A percentile compares a stretch with the other conserved stretches of the same genome.
Evolutionary conservation across 108 stramenopile species (phyloP).

Genomic region (Aurantiochytrium sp.): DNA sequence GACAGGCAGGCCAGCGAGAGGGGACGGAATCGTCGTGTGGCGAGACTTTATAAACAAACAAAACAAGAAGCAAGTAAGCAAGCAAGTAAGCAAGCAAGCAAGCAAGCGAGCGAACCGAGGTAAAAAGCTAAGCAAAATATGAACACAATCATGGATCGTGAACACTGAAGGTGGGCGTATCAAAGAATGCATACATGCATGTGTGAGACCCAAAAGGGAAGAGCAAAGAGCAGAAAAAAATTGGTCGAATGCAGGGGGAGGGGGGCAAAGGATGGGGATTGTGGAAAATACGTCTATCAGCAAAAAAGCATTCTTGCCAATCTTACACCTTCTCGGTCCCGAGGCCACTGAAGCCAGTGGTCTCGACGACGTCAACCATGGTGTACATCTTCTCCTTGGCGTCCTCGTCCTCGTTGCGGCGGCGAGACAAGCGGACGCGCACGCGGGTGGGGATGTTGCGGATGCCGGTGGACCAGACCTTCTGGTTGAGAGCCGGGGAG

Average conservation of each 20-base stretch:
- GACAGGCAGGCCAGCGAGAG: too few species aligned
- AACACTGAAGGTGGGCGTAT: too few species aligned
- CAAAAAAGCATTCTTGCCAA: background rate
- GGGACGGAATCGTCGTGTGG: too few species aligned
- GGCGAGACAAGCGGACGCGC: constrained; percentile 87
- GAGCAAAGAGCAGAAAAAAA: background rate
- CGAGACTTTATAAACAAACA: too few species aligned
- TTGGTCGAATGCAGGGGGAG: background rate
- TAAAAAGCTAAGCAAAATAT: too few species aligned
- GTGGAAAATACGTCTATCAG: background rate
- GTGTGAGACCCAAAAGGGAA: background rate
- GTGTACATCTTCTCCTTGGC: constrained; percentile 96
- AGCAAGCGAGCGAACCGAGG: too few species aligned
- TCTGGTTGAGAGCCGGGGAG: constrained; percentile 75
- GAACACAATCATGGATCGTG: too few species aligned
- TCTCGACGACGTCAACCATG: constrained; percentile 83
- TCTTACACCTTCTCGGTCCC: constrained; percentile 77
- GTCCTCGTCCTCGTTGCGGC: constrained; percentile 98
- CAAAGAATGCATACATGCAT: too few species aligned
- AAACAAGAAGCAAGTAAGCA: too few species aligned
- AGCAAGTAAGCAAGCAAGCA: too few species aligned
- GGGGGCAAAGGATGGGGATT: background rate
- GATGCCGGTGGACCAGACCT: constrained; percentile 81
- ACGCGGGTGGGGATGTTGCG: constrained; percentile 91
- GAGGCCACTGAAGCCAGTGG: constrained; percentile 84